Evolutionary conservation across 208 protist species (phyloP).

Genomic region (Acanthamoeba sp.): DNA sequence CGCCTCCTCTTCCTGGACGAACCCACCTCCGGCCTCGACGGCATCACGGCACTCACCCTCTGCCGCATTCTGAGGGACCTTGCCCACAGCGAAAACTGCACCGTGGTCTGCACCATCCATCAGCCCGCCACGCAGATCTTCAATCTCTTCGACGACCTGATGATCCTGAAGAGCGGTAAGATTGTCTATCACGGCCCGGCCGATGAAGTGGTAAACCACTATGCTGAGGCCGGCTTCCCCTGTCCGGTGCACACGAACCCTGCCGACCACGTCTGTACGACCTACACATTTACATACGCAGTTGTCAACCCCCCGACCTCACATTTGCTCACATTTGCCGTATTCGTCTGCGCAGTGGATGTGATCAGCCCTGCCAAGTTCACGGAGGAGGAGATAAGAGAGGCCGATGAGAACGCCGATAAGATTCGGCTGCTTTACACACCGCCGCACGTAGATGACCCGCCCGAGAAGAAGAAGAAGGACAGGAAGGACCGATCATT

Average conservation of each 20-base stretch:
- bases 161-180: slow-evolving; percentile 70
- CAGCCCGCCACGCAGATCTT: slow-evolving; percentile 76
- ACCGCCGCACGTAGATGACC: background rate
- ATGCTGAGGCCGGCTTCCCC: slow-evolving; percentile 65
- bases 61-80: slow-evolving; percentile 54
- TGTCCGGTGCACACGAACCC: slow-evolving; percentile 78
- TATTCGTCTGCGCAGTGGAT: background rate
- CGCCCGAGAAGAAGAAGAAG: background rate
- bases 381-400: slow-evolving; percentile 13
- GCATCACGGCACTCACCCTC: slow-evolving; percentile 45
- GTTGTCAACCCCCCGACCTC: background rate
- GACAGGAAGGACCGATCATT: slow-evolving; percentile 14
- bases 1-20: slow-evolving; percentile 78
- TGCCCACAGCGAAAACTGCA: slow-evolving; percentile 28
- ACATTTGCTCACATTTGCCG: background rate
- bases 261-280: slow-evolving; percentile 77
- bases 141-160: slow-evolving; percentile 75
- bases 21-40: slow-evolving; percentile 75
- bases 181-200: slow-evolving; percentile 72
- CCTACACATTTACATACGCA: background rate
- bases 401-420: slow-evolving; percentile 57
- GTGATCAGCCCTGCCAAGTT: slow-evolving; percentile 52
- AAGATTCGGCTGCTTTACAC: slow-evolving; percentile 15
- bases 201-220: slow-evolving; percentile 51
- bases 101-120: slow-evolving; percentile 79